Evolutionary conservation across 768 basidiomycete species (phyloP).

Genomic region (Symmetrospora coprosmae): DNA sequence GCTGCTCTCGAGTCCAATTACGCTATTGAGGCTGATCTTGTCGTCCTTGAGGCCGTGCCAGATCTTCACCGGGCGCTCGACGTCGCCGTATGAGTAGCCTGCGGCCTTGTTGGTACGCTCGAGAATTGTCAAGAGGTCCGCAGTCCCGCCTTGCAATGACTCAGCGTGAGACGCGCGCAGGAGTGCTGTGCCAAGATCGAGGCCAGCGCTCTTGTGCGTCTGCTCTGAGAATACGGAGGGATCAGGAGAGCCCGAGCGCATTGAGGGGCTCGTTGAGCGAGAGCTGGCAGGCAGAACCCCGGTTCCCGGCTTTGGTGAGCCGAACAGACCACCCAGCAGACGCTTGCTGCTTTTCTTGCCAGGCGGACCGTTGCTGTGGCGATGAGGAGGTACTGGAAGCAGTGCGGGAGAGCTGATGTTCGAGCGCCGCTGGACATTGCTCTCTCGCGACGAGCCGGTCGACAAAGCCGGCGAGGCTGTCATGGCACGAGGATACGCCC

Average conservation of each 20-base stretch:
- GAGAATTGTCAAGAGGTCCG: constrained; percentile 79
- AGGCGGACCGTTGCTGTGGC: too few relatives aligned
- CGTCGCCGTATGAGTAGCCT: constrained; percentile 76
- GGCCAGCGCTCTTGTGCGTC: not conserved
- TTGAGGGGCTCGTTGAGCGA: too few relatives aligned
- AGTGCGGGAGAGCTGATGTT: too few relatives aligned
- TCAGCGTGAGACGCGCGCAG: constrained; percentile 91
- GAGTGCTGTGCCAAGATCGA: constrained; percentile 64
- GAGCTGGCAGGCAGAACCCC: too few relatives aligned
- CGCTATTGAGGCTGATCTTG: constrained; percentile 76
- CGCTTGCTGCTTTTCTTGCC: too few relatives aligned
- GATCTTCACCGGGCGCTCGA: constrained; percentile 60
- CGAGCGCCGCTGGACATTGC: too few relatives aligned
- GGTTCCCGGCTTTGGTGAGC: too few relatives aligned
- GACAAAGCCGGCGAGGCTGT: too few relatives aligned
- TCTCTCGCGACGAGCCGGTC: too few relatives aligned
- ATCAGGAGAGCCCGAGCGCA: not conserved
- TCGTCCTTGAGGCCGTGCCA: constrained; percentile 94
- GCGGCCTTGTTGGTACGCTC: constrained; percentile 62
- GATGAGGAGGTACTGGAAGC: too few relatives aligned
- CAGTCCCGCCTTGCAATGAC: constrained; percentile 75
- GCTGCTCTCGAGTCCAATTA: constrained; percentile 65
- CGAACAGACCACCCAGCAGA: too few relatives aligned
- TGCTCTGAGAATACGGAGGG: not conserved
- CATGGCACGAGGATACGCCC: too few relatives aligned